Conservation (phyloP, 306 rosid genomes). For the Sophora flavescens region DNA sequence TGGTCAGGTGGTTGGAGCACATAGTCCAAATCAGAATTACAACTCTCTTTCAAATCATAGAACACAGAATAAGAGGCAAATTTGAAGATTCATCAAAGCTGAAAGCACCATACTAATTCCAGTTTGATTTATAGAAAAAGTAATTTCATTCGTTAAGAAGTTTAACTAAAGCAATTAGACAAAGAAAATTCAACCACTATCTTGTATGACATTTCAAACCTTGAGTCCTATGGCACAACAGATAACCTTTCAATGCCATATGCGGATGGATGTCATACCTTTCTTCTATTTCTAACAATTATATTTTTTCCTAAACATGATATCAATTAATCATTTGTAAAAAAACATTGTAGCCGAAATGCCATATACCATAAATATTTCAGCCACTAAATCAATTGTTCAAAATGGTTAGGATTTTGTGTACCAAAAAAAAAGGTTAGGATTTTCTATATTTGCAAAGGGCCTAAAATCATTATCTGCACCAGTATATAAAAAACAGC, state of each 20-base stretch:
- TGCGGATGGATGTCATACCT: background rate
- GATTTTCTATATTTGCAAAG: constrained; percentile 2
- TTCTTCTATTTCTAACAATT: constrained; percentile 14
- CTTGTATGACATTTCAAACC: constrained; percentile 9
- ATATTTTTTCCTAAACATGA: constrained; percentile 27
- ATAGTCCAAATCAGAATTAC: constrained; percentile 16
- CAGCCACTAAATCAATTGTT: background rate
- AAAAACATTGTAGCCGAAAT: constrained; percentile 32
- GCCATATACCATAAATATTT: background rate
- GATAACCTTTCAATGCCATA: background rate
- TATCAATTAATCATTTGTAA: constrained; percentile 7
- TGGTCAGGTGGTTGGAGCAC: constrained; percentile 14
- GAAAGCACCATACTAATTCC: background rate
- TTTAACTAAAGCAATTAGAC: background rate
- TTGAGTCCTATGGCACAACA: background rate
- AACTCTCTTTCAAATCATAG: constrained; percentile 5
- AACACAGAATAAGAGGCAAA: constrained; percentile 8
- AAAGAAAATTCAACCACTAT: background rate
- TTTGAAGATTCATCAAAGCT: constrained; percentile 5
- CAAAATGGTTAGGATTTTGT: constrained; percentile 14
- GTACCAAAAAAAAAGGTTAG: background rate
- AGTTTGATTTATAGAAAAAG: background rate
- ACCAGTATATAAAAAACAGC: constrained; percentile 6
- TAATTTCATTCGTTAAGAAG: constrained; percentile 15
- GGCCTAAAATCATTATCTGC: constrained; percentile 22